Evolutionary conservation across 129 eudicot species (phyloP).

Genomic region (Calendula officinalis): DNA sequence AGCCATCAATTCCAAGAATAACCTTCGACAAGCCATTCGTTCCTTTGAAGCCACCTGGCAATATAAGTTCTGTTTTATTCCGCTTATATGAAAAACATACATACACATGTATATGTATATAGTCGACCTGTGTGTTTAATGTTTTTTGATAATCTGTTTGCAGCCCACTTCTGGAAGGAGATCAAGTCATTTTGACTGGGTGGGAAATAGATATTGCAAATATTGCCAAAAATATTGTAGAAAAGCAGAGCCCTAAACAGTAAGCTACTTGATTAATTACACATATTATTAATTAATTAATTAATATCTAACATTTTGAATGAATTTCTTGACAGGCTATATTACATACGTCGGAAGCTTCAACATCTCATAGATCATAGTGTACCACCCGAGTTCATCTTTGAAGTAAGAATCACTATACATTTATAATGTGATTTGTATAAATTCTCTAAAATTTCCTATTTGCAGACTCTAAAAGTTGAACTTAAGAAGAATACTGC

Average conservation of each 20-base stretch:
- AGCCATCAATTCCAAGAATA: conserved; percentile 65
- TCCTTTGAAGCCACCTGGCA: conserved; percentile 80
- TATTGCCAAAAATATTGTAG: conserved; percentile 56
- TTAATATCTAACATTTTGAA: conserved; percentile 20
- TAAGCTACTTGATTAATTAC: conserved; percentile 32
- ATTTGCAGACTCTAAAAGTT: conserved; percentile 50
- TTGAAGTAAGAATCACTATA: conserved; percentile 40
- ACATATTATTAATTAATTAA: not conserved
- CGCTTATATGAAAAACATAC: not conserved
- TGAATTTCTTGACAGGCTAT: conserved; percentile 49
- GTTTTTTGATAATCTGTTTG: conserved; percentile 24
- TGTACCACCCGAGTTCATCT: conserved; percentile 73
- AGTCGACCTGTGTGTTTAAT: conserved; percentile 9
- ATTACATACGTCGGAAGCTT: conserved; percentile 59
- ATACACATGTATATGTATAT: not conserved
- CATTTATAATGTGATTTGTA: conserved; percentile 4
- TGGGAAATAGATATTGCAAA: conserved; percentile 77
- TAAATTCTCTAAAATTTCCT: conserved; percentile 23
- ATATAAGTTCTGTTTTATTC: conserved; percentile 42
- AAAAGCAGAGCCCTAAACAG: conserved; percentile 82
- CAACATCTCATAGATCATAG: conserved; percentile 76
- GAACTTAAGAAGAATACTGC: conserved; percentile 54
- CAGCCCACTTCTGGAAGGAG: conserved; percentile 48
- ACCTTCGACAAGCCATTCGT: conserved; percentile 81
- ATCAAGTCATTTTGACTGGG: conserved; percentile 61